These are phyloP conservation scores for Nicotiana benthamiana DNA, from an alignment of 257 asterid species.

Conservation along the genomic window DNA sequence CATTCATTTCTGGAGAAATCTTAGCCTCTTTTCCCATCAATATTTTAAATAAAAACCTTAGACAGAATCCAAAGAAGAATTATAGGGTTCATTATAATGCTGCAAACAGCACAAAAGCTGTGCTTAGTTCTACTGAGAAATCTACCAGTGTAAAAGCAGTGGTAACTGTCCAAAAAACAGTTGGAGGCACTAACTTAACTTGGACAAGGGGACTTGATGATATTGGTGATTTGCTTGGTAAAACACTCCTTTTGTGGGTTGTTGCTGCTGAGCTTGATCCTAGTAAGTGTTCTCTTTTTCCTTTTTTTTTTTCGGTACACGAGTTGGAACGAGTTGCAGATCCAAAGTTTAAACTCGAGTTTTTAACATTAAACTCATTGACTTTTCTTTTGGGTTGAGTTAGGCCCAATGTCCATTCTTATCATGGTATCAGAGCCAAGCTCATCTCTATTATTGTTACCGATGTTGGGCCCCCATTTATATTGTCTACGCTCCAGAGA, in stretches of 20 bases:
- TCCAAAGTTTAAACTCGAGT: no score
- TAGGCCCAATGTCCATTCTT: no score
- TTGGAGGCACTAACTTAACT: constrained; percentile 19
- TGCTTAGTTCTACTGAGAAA: constrained; percentile 7
- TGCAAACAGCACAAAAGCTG: constrained; percentile 22
- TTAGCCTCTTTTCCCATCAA: neutral
- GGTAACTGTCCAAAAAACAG: constrained; percentile 35
- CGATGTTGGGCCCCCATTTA: no score
- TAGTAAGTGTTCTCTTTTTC: constrained; percentile 13
- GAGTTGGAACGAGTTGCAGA: no score
- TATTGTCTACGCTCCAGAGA: no score
- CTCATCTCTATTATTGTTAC: no score
- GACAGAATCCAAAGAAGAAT: neutral
- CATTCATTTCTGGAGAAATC: neutral
- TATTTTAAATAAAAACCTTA: neutral
- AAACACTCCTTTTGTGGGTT: constrained; percentile 7
- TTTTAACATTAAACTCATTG: no score
- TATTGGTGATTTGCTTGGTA: constrained; percentile 17
- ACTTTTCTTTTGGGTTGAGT: no score
- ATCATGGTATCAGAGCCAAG: no score
- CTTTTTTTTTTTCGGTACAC: no score
- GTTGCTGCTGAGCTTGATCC: constrained; percentile 27
- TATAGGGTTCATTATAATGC: neutral
- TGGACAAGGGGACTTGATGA: constrained; percentile 12
- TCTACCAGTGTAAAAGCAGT: constrained; percentile 26